phyloP scores from a whole-genome alignment of 2,329 filamentous ascomycete genomes.

The Pseudogymnoascus sp. region DNA sequence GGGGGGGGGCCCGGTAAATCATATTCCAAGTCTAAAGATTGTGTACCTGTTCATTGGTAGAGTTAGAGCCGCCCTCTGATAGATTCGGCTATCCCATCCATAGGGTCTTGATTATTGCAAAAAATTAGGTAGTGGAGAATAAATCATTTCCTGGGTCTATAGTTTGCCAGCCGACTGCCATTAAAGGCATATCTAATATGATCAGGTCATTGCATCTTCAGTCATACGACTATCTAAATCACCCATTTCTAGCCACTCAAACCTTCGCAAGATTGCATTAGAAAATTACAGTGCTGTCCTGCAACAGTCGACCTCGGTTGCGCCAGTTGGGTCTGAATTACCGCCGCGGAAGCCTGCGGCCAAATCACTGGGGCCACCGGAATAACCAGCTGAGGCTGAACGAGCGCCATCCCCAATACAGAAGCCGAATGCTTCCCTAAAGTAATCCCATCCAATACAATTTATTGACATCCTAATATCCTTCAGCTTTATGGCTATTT shows the following conservation, averaged over 20 bases:
- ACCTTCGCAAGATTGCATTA: background rate
- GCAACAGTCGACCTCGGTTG: conserved; percentile 40
- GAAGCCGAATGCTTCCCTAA: conserved; percentile 48
- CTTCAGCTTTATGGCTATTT: conserved; percentile 64
- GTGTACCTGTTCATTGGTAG: background rate
- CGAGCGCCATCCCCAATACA: conserved; percentile 44
- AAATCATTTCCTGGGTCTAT: background rate
- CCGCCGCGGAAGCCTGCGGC: conserved; percentile 44
- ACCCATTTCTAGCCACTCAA: background rate
- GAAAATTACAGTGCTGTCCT: background rate
- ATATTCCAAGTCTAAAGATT: background rate
- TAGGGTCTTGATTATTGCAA: background rate
- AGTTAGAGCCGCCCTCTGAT: background rate
- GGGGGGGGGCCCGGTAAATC: no score
- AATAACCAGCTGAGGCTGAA: conserved; percentile 44
- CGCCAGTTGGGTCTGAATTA: conserved; percentile 37
- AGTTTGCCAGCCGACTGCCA: background rate
- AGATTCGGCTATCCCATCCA: background rate
- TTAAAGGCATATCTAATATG: background rate
- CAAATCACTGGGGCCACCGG: conserved; percentile 34
- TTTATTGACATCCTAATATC: conserved; percentile 63
- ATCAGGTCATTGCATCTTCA: background rate
- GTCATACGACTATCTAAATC: background rate
- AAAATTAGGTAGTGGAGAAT: no score
- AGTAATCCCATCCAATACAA: conserved; percentile 68